phyloP scores from a whole-genome alignment of 192 early-diverging fungal genomes.

The Backusella circina region DNA sequence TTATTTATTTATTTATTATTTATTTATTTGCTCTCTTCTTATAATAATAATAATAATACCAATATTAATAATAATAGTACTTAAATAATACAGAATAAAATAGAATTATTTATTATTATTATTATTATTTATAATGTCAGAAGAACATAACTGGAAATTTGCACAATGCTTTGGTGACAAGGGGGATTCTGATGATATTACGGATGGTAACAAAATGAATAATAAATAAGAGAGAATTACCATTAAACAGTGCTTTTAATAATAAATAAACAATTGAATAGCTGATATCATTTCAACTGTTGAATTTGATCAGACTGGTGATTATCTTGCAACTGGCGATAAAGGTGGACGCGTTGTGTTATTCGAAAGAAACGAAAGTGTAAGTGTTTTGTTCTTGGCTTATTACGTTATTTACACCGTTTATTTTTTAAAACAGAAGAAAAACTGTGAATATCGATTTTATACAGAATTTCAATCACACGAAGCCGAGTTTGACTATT shows the following conservation, averaged over 20 bases:
- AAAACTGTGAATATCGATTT: conserved; percentile 95
- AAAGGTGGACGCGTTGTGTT: conserved; percentile 90
- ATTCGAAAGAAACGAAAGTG: conserved; percentile 86
- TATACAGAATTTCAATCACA: conserved; percentile 96
- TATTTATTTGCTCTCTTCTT: no score
- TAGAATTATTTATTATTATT: not conserved
- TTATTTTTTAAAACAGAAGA: conserved; percentile 60
- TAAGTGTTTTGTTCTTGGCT: conserved; percentile 39
- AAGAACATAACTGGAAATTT: conserved; percentile 70
- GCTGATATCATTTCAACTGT: conserved; percentile 95
- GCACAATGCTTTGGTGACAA: conserved; percentile 97
- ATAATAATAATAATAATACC: not conserved
- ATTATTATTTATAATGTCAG: conserved; percentile 6
- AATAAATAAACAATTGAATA: conserved; percentile 33
- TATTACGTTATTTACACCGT: not conserved
- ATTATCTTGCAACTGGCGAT: conserved; percentile 90
- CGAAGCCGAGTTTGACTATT: conserved; percentile 94
- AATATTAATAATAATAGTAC: not conserved
- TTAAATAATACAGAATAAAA: not conserved
- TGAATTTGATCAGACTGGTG: conserved; percentile 88
- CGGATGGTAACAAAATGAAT: conserved; percentile 69
- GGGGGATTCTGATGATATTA: conserved; percentile 90
- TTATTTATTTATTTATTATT: not conserved
- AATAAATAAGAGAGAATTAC: not conserved
- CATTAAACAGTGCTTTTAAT: not conserved